Base-by-base conservation (phyloP, 2,329 filamentous ascomycete genomes). In the Trichoderma polysporum region DNA sequence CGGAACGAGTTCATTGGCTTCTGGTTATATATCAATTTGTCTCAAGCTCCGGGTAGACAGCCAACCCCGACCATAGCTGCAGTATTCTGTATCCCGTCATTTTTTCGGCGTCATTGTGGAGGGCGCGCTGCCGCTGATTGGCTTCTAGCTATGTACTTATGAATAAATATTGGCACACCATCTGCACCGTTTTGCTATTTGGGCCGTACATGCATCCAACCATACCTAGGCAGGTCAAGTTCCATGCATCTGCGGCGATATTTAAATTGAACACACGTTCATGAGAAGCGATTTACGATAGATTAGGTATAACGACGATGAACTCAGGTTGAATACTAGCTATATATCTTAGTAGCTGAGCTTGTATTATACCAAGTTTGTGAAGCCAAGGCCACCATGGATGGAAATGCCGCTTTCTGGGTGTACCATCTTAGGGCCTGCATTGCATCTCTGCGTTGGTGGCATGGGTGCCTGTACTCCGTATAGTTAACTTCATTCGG, bases 1-100 rank as follows among this genome's bases (percentile, higher is more conserved):
- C 29, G 50, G 13, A 47, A 47, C 49, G 29, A 25, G 31, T n/a
- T 54, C 49, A 64, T 64, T 64, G 60, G 50, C 49, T 33, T 47
- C 37, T n/a, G 27, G 29, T 10, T 25, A 29, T n/a, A 6, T 52
- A 8, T 52, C 1, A 10, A 29, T 50, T 15, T 29, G 31, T 37
- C 22, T 22, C 22, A n/a, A 31, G 31, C 22, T 37, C 17, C 58
- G 22, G 12, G 13, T 17, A 27, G 17, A 27, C 19, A 12, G 31
- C 17, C n/a, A 25, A 39, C 22, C 39, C 33, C 22, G 41, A 27
- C 7, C 13, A 22, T 19, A 37, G 27, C 22, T 61, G 45, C 12
- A 29, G 15, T 9, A 10, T 17, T 41, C 22, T 37, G 35, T 39
- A 41, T 57, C 8, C 3, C 29, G 10, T 13, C 33, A 39, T 35